Conservation (phyloP, 2,329 filamentous ascomycete species). For the Bipolaris victoriae region DNA sequence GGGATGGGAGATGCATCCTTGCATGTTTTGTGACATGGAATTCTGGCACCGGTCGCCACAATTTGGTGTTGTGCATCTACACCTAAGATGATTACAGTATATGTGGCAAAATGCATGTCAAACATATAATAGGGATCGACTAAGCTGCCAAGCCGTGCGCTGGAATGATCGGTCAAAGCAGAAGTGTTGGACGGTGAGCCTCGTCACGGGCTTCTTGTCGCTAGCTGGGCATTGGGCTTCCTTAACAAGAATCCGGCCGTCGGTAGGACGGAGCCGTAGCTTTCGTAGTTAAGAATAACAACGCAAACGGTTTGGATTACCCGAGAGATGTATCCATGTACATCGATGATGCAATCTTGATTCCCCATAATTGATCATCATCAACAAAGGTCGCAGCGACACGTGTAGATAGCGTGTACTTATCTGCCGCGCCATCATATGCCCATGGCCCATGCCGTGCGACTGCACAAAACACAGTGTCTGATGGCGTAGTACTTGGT, state of each 20-base stretch:
- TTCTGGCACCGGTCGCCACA: not conserved
- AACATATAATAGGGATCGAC: not conserved
- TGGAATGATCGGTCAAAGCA: not conserved
- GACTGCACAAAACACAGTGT: not conserved
- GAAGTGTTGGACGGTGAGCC: not conserved
- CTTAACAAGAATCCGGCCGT: not conserved
- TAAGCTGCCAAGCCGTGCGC: not conserved
- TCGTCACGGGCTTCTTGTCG: not conserved
- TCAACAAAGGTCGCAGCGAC: not conserved
- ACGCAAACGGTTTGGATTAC: not conserved
- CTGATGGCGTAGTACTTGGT: conserved; percentile 4
- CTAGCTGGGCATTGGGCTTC: not conserved
- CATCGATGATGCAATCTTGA: conserved; percentile 1
- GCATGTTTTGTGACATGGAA: not conserved
- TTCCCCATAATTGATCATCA: conserved; percentile 1
- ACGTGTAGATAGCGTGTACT: not conserved
- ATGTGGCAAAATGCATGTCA: not conserved
- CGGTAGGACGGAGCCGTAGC: not conserved
- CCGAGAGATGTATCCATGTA: not conserved
- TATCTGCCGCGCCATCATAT: not conserved
- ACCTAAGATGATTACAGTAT: not conserved
- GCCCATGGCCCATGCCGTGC: not conserved
- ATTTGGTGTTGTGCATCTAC: not conserved
- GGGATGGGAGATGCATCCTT: not conserved
- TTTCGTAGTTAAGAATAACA: not conserved